Evolutionary conservation across 768 basidiomycete species (phyloP), one percentile per base, ranked within the genome.

Genomic region (Tephrocybe sp.): DNA sequence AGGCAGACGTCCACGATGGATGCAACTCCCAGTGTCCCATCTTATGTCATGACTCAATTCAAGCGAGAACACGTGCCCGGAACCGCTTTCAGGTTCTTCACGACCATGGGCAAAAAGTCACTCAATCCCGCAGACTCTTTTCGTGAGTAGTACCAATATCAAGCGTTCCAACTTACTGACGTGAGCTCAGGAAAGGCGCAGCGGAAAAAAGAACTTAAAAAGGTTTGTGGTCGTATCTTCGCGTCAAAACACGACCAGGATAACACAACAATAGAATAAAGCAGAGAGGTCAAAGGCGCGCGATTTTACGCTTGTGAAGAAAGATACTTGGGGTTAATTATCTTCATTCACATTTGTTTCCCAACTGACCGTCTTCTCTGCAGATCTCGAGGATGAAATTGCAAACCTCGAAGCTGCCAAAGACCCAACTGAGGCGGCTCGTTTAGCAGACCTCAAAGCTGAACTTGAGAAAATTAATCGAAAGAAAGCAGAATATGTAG

Each of bases 101-200:
- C 58, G 14, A 55, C 59, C 49, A 93, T 95, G 93, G 85, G 81
- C 11, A 96, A 95, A 70, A 96, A 94, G 66, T 84, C 76, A 51
- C 65, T 85, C 52, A 99, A 99, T 65, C 96, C 96, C 21, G 96
- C 90, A n/a, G 96, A 99, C 65, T 87, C 96, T 0, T 88, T 77
- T 68, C 85, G 96, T 92, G 63, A 63, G 89, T 81, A 5, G 34
- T 21, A 20, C 38, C 30, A 25, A 28, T 26, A 20, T 32, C 15
- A 40, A 11, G 39, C 2, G 1, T 41, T 10, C 18, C 46, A 10
- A 10, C n/a, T 45, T 24, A 37, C 20, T 48, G 3, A 55, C 17
- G 54, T 23, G 21, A 58, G 46, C 24, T 30, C 60, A 97, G 94
- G 94, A 49, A 98, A 98, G 71, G 85, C 91, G 3, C 87, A 86